These are phyloP conservation scores for Echinochloa phyllopogon DNA, from an alignment of 176 grass and related monocot species.

Conservation along the genomic window DNA sequence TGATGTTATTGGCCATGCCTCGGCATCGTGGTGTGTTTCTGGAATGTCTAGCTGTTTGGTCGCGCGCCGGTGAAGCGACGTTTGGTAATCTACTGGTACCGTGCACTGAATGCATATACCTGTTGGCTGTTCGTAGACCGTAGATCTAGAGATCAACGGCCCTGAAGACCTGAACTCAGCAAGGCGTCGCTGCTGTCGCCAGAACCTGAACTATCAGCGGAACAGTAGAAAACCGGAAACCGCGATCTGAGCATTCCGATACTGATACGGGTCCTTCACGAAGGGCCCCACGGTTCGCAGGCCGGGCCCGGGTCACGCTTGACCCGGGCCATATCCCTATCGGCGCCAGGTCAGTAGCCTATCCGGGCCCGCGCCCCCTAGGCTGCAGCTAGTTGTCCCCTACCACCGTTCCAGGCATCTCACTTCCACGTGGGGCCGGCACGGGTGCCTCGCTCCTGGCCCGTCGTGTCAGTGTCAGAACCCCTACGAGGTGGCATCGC, in stretches of 20 bases:
- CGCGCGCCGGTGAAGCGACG: background rate
- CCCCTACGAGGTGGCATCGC: background rate
- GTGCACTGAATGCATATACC: background rate
- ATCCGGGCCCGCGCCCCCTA: constrained; percentile 2
- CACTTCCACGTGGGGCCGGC: background rate
- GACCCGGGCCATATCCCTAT: constrained; percentile 18
- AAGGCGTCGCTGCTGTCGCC: background rate
- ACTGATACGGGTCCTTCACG: background rate
- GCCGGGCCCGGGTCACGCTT: background rate
- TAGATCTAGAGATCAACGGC: background rate
- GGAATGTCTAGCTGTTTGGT: background rate
- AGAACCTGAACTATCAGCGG: background rate
- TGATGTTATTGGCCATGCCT: background rate
- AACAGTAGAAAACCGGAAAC: constrained; percentile 19
- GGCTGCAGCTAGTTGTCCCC: background rate
- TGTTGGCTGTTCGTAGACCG: background rate
- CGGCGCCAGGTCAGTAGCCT: constrained; percentile 50
- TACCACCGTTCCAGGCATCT: background rate
- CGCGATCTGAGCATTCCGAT: constrained; percentile 23
- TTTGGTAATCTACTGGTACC: background rate
- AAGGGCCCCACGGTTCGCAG: background rate
- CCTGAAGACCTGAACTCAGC: background rate
- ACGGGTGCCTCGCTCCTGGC: background rate
- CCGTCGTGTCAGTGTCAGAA: background rate
- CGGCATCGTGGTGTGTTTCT: background rate